Conservation (phyloP, 768 basidiomycete species). For the Hydnomerulius pinastri region DNA sequence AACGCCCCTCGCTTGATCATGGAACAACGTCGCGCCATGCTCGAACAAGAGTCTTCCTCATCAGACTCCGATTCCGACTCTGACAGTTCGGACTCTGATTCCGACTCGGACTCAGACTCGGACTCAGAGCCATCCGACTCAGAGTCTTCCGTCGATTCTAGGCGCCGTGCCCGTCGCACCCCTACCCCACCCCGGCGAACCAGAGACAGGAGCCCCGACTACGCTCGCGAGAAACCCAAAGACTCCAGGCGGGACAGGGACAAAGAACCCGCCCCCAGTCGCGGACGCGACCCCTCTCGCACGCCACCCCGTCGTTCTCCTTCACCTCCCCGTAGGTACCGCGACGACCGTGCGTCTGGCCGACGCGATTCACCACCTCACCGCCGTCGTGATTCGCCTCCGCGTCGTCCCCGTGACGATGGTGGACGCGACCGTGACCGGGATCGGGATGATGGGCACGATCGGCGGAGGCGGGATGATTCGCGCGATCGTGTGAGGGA, state of each 20-base stretch:
- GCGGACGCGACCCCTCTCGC: constrained; percentile 34
- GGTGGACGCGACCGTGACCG: constrained; percentile 17
- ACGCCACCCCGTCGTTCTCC: constrained; percentile 31
- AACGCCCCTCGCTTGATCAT: constrained; percentile 92
- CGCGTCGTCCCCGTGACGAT: constrained; percentile 23
- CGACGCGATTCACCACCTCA: constrained; percentile 27
- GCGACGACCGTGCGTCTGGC: constrained; percentile 22
- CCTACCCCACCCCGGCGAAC: constrained; percentile 34
- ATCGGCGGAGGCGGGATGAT: constrained; percentile 27
- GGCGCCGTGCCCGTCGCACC: constrained; percentile 29
- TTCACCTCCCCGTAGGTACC: constrained; percentile 29
- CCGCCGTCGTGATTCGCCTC: constrained; percentile 22
- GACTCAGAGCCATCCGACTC: constrained; percentile 41
- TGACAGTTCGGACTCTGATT: constrained; percentile 31
- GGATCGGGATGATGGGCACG: constrained; percentile 20
- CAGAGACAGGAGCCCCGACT: constrained; percentile 24
- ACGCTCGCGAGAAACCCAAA: constrained; percentile 20
- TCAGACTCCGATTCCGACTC: constrained; percentile 39
- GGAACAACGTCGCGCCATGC: constrained; percentile 89
- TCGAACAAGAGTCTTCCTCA: constrained; percentile 63
- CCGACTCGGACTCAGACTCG: constrained; percentile 44
- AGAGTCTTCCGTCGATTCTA: constrained; percentile 35
- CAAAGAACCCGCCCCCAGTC: too few relatives aligned
- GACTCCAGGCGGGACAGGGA: constrained; percentile 18
- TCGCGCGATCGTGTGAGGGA: constrained; percentile 24